Percentiles rank a stretch among this genome's conserved stretches.
Evolutionary conservation across 176 grass and related monocot species (phyloP).

Genomic region (Echinochloa phyllopogon): DNA sequence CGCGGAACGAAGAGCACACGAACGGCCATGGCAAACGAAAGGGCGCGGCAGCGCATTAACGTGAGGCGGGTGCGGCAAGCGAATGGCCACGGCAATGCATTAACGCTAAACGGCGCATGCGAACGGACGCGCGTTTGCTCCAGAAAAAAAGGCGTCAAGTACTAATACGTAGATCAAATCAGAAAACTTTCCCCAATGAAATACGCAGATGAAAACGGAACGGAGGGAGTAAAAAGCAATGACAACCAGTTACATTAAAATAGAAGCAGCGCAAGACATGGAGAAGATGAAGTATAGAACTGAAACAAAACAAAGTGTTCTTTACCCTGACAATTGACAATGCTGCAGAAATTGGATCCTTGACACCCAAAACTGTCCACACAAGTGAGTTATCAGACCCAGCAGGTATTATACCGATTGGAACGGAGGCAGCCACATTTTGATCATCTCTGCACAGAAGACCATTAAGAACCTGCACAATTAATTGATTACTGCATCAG

Average conservation of each 20-base stretch:
- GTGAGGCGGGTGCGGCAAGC: too few relatives aligned
- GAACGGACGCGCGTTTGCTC: too few relatives aligned
- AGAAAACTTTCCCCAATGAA: too few relatives aligned
- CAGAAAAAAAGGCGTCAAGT: too few relatives aligned
- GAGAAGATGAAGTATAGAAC: constrained; percentile 37
- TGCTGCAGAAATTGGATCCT: constrained; percentile 97
- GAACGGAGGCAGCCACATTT: constrained; percentile 82
- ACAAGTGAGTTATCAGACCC: constrained; percentile 99
- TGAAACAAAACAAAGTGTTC: constrained; percentile 13
- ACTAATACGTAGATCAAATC: too few relatives aligned
- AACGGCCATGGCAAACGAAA: too few relatives aligned
- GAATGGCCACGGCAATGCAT: too few relatives aligned
- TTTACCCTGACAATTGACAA: constrained; percentile 91
- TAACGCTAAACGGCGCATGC: too few relatives aligned
- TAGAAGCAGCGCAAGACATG: background rate
- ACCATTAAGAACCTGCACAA: constrained; percentile 89
- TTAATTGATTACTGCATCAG: constrained; percentile 42
- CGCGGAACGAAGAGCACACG: too few relatives aligned
- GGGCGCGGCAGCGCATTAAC: too few relatives aligned
- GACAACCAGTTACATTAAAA: constrained; percentile 37
- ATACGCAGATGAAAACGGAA: too few relatives aligned
- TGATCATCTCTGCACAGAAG: constrained; percentile 92
- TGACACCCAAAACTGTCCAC: constrained; percentile 96
- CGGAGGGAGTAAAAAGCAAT: background rate
- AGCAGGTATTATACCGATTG: constrained; percentile 99